Evolutionary conservation across 768 basidiomycete species (phyloP), one percentile per base, ranked within the genome.

Genomic region (Mycena venus): DNA sequence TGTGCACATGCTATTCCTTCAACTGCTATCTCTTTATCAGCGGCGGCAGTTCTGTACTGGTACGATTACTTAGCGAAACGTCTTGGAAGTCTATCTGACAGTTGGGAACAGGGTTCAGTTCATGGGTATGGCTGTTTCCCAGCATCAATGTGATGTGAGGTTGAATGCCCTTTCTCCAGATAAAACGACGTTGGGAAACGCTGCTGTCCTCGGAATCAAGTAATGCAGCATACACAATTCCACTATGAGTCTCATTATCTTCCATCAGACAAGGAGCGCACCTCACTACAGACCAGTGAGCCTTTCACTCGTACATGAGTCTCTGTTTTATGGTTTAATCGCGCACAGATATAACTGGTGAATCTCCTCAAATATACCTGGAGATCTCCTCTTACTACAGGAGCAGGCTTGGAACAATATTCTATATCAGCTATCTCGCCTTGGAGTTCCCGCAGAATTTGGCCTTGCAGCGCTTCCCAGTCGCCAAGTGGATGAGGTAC

Each of bases 151-250:
- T 17, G 7, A 44, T 17, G 1, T 44, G 42, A 15, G 42, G 17
- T 21, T 4, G 10, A 44, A 44, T 44, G 14, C 15, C 25, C 4
- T 29, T 14, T 17, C 32, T 34, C 10, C 53, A 68, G 93, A 94
- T 75, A 94, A 94, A 82, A 91, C 90, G 0, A 94, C 93, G 0
- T 83, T 94, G 3, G 93, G 92, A 1, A 90, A 87, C 70, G 79
- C 92, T 1, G 90, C 93, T 3, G 92, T 94, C 74, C 86, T 94
- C 47, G 94, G 94, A 2, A 94, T 94, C 76, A 83, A 84, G 93
- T 92, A 47, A 74, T 44, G 42, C 17, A 14, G 19, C 42, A 44
- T 19, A 5, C 12, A 44, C 14, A 7, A 17, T 14, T 49, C 8
- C 47, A 49, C n/a, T 12, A 49, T 23, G 47, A 23, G n/a, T 23